Base-by-base conservation (phyloP, 371 early-diverging fungal genomes). In the Mucor saturninus region DNA sequence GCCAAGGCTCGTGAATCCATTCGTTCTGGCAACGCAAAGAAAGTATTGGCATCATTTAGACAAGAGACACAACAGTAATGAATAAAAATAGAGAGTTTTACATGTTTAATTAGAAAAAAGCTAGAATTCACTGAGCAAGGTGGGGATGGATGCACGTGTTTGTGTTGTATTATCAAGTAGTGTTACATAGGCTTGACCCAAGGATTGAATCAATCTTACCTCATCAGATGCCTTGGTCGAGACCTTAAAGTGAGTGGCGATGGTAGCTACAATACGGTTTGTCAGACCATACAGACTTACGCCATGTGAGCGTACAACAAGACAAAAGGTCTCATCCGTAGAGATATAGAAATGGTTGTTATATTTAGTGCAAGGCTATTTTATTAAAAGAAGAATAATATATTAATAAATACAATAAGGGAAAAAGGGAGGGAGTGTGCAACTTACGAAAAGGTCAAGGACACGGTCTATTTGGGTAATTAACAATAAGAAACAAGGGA, bases 1-100 rank as follows among this genome's bases (percentile, higher is more conserved):
- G 59, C 67, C 31, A 71, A 93, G 39, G 97, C 98, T 6, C 73
- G 87, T 29, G 76, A 88, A 39, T 87, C 90, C 28, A 89, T 98
- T 39, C 68, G 71, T 11, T 78, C 79, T 39, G 96, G 96, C 54
- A 82, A 73, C 26, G 94, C 94, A 3, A 81, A 81, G 61, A 39
- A 48, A 26, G 86, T 82, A 8, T 67, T 96, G 54, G 84, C 87
- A 32, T 69, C 76, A 15, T 93, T 92, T 73, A 81, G 75, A 66
- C 38, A 73, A n/a, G 77, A 77, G n/a, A 89, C 86, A 21, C 10
- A 26, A 39, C 26, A 40, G 28, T 29, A 40, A 29, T 11, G 10
- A 52, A n/a, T n/a, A n/a, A n/a, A n/a, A n/a, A n/a, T n/a, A n/a
- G n/a, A n/a, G n/a, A n/a, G n/a, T n/a, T n/a, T n/a, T n/a, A n/a